A percentile compares a stretch with the other conserved stretches of the same genome.
phyloP scores from a whole-genome alignment of 225 moss, liverwort and hornwort species.

The Lunularia cruciata region DNA sequence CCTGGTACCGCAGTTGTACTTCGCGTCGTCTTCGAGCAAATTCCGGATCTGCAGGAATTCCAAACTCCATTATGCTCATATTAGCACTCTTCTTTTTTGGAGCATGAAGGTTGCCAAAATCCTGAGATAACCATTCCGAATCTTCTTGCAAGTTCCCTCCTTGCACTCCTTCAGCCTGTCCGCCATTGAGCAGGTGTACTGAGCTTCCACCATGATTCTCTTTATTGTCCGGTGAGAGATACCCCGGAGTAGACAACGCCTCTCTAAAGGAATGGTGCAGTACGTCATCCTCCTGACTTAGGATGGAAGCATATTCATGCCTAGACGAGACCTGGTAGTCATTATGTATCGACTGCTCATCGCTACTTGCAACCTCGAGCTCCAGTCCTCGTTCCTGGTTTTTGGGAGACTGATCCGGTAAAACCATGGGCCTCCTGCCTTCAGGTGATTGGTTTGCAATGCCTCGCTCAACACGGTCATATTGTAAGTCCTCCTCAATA shows the following conservation, averaged over 20 bases:
- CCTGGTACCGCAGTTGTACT: neutral
- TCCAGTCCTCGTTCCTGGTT: neutral
- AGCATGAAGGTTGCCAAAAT: neutral
- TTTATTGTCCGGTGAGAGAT: no score
- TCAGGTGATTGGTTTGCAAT: neutral
- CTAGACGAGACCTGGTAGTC: no score
- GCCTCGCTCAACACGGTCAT: neutral
- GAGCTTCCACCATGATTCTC: no score
- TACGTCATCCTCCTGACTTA: no score
- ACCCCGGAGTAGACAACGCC: no score
- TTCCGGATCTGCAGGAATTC: conserved; percentile 2
- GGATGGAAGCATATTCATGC: no score
- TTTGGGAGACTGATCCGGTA: neutral
- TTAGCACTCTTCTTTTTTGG: no score
- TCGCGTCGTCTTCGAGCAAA: neutral
- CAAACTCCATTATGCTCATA: conserved; percentile 12
- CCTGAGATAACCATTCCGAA: neutral
- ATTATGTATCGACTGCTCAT: no score
- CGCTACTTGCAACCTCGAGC: neutral
- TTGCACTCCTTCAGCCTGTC: neutral
- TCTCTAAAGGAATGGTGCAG: no score
- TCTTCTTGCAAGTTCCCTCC: neutral
- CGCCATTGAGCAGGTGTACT: no score
- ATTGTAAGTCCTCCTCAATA: neutral
- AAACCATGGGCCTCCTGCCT: neutral